A percentile compares a stretch with the other conserved stretches of the same genome.
Evolutionary conservation across 202 grass and related monocot genomes (phyloP).

Genomic region (Hordeum pubiflorum): DNA sequence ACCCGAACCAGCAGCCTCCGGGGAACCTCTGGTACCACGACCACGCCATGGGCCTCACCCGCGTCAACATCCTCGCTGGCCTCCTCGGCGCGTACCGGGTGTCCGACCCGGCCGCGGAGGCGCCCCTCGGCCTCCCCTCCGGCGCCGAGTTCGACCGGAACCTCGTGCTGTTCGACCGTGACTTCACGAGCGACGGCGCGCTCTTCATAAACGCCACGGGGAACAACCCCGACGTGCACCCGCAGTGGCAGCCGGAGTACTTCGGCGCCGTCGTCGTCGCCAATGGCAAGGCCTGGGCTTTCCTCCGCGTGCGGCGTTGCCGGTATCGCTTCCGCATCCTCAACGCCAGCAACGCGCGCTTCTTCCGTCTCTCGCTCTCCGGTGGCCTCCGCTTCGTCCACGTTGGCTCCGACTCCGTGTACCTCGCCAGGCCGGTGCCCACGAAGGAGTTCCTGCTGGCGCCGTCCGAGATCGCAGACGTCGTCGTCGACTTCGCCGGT

Average conservation of each 20-base stretch:
- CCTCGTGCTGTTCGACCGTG: constrained; percentile 60
- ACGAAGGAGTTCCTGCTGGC: neutral
- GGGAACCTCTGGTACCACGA: constrained; percentile 89
- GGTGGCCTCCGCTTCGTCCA: constrained; percentile 40
- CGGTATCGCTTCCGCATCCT: constrained; percentile 69
- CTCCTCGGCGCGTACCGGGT: constrained; percentile 54
- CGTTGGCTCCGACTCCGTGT: constrained; percentile 57
- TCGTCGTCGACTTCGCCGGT: constrained; percentile 58
- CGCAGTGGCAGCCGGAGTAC: constrained; percentile 84
- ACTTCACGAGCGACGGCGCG: constrained; percentile 39
- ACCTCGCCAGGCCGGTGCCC: constrained; percentile 43
- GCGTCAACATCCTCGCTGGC: constrained; percentile 68
- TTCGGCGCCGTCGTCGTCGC: constrained; percentile 40
- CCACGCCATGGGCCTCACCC: constrained; percentile 72
- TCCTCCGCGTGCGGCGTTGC: constrained; percentile 6
- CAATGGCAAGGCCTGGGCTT: no score
- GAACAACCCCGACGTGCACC: constrained; percentile 60
- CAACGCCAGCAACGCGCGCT: constrained; percentile 86
- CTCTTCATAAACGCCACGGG: constrained; percentile 69
- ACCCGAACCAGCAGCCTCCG: constrained; percentile 68
- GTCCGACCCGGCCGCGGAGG: constrained; percentile 13
- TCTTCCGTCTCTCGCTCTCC: constrained; percentile 52
- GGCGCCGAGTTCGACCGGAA: constrained; percentile 39
- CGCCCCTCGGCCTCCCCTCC: constrained; percentile 34
- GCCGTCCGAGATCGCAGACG: constrained; percentile 67